Conservation (phyloP, 306 rosid species). For the Albizia julibrissin region DNA sequence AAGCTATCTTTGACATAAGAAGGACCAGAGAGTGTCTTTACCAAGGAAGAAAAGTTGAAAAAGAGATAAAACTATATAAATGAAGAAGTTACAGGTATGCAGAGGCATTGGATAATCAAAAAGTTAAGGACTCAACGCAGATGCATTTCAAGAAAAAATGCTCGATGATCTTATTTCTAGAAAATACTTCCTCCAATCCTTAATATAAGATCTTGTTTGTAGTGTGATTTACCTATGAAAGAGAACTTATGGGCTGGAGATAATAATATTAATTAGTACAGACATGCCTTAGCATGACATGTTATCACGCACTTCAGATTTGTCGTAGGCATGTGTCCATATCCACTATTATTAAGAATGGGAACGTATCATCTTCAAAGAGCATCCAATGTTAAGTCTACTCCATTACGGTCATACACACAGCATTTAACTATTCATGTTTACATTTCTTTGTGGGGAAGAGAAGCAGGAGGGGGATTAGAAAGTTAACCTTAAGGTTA, state of each 20-base stretch:
- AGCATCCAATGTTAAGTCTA: not conserved
- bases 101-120: not conserved
- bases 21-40: not conserved
- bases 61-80: not conserved
- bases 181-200: not conserved
- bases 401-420: not conserved
- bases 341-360: not conserved
- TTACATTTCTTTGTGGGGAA: not conserved
- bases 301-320: not conserved
- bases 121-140: slow-evolving; percentile 2
- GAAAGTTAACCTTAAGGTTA: not conserved
- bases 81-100: not conserved
- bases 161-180: not conserved
- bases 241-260: no score
- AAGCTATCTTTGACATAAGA: not conserved
- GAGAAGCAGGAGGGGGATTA: not conserved
- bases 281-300: not conserved
- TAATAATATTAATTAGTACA: not conserved
- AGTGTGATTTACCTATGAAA: no score
- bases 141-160: not conserved
- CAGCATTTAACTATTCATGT: not conserved
- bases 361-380: slow-evolving; percentile 7
- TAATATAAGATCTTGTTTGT: no score
- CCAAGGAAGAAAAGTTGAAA: not conserved
- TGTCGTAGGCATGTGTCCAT: not conserved